Conservation (phyloP, 257 asterid species). For the Ballota nigra region DNA sequence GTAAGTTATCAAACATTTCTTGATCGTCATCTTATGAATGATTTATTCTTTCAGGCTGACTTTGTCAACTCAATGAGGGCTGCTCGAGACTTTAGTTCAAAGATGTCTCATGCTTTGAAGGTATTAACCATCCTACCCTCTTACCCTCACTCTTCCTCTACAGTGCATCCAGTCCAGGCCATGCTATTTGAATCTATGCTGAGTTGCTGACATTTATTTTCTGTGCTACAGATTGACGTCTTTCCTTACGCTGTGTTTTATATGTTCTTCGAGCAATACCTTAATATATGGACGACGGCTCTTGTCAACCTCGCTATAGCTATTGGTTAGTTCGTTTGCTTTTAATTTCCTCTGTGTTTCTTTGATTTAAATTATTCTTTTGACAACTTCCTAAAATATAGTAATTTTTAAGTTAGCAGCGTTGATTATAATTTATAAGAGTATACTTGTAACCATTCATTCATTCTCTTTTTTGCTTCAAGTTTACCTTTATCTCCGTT, state of each 20-base stretch:
- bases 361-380: background rate
- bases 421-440: background rate
- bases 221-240: constrained; percentile 69
- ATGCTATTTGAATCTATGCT: background rate
- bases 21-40: background rate
- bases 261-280: constrained; percentile 95
- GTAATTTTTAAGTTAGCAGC: background rate
- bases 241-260: constrained; percentile 93
- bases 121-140: constrained; percentile 29
- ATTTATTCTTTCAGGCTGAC: constrained; percentile 49
- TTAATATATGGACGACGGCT: constrained; percentile 91
- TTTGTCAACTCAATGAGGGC: constrained; percentile 95
- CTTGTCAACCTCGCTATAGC: constrained; percentile 85
- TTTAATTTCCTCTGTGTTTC: background rate
- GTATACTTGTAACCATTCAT: background rate
- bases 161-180: background rate
- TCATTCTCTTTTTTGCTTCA: too few species aligned
- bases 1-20: background rate
- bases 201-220: constrained; percentile 28
- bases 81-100: constrained; percentile 90
- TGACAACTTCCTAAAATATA: background rate
- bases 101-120: constrained; percentile 75
- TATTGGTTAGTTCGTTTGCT: constrained; percentile 56
- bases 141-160: background rate
- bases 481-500: background rate